Base-by-base conservation (phyloP, 768 basidiomycete species). In the Panaeolus cyanescens region DNA sequence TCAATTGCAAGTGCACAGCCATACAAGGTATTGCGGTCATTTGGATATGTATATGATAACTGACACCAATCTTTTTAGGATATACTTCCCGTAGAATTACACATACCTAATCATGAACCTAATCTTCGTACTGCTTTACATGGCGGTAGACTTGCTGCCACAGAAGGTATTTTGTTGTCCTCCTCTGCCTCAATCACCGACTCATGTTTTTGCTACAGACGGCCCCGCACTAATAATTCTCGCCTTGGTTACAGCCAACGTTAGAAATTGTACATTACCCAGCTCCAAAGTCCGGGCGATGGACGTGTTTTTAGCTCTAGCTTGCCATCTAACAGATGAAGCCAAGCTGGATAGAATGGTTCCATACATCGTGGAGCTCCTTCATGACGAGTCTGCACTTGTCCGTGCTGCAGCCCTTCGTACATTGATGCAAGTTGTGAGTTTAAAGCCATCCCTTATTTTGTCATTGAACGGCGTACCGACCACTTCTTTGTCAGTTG, bases 281-380 rank as follows among this genome's bases (percentile, higher is more conserved):
- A 90, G 91, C 25, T 95, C 94, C 19, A 94, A 94, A 74, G 76
- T 96, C 22, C 88, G 85, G 33, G 92, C 90, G 1, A 74, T 99
- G 53, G 95, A 98, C 67, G 82, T 96, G 4, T 90, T 97, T 59
- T 81, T 97, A 25, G 92, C 92, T 0, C 78, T 99, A 15, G 83
- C 86, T 7, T 83, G 85, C 10, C 90, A 91, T 66, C 79, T 99
- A 33, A 93, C 93, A 0, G 97, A 99, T 68, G 97, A 98, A 73
- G 94, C 95, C 3, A 96, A 96, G 71, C 77, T 98, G 56, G 97
- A 99, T 71, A 86, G 96, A 1, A 86, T 97, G 79, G 82, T 96
- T 2, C 97, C 97, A 0, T 98, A 95, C 65, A 84, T 96, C 28
- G 89, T 98, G 1, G 93, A 95, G 36, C 79, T 98, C 4, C 74